These are phyloP conservation scores for Penicillium sumatraense DNA, from an alignment of 2,329 filamentous ascomycete species.

Conservation along the genomic window DNA sequence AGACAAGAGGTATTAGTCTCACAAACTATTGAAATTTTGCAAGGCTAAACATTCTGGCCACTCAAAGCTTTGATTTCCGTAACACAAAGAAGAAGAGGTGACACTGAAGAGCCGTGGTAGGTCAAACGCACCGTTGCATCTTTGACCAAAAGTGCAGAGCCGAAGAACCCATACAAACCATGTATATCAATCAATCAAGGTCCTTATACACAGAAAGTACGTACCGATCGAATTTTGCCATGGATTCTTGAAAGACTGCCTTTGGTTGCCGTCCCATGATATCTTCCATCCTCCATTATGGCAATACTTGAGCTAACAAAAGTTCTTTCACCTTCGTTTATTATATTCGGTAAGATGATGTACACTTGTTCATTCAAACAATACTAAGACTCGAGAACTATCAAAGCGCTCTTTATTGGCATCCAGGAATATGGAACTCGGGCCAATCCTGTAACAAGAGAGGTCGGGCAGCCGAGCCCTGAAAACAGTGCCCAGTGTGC, in stretches of 20 bases:
- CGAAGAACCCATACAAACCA: neutral
- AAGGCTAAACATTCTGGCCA: neutral
- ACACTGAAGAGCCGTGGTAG: neutral
- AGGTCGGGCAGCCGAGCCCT: neutral
- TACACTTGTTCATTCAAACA: neutral
- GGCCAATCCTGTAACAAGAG: neutral
- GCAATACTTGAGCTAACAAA: neutral
- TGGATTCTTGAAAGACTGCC: too few relatives aligned
- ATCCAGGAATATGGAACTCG: neutral
- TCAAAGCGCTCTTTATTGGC: neutral
- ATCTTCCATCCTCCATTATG: neutral
- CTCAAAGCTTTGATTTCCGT: neutral
- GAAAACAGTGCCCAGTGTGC: neutral
- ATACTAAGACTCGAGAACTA: neutral
- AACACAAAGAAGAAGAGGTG: neutral
- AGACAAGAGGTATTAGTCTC: neutral
- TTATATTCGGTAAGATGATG: neutral
- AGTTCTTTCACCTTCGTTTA: neutral
- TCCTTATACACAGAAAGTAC: neutral
- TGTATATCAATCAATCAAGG: neutral
- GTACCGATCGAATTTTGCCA: too few relatives aligned
- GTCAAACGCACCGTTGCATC: constrained; percentile 1
- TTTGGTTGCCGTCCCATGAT: neutral
- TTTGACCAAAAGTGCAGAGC: neutral
- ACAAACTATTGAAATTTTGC: neutral